phyloP scores from a whole-genome alignment of 257 asterid species.

The Solanum microdontum region DNA sequence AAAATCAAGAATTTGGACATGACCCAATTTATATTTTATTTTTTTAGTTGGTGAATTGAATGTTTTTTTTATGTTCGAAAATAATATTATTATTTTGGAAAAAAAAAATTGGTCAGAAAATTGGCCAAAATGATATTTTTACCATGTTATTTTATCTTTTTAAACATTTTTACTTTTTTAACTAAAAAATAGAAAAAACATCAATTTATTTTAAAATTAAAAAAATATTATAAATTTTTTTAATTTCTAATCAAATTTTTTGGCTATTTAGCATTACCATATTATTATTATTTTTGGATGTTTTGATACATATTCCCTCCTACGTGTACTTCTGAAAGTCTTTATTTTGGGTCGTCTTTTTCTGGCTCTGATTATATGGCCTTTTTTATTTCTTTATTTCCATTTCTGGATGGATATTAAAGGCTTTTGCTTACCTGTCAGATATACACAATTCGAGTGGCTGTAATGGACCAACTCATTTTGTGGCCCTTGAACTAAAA shows the following conservation, averaged over 20 bases:
- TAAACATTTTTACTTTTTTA: no score
- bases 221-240: no score
- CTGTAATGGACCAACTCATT: background rate
- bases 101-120: no score
- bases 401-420: background rate
- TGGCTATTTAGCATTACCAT: no score
- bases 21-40: background rate
- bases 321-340: background rate
- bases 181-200: no score
- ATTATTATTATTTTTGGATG: background rate
- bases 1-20: background rate
- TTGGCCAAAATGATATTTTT: no score
- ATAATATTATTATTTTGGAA: no score
- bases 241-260: no score
- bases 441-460: slow-evolving; percentile 9
- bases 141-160: no score
- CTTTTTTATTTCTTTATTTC: background rate
- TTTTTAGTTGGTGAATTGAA: background rate
- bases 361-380: background rate
- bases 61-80: background rate
- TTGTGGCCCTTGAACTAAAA: background rate
- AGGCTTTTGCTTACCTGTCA: slow-evolving; percentile 17
- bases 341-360: background rate
- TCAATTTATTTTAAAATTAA: no score
- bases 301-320: background rate